phyloP scores from a whole-genome alignment of 345 rosid species.

The Melastoma malabathricum region DNA sequence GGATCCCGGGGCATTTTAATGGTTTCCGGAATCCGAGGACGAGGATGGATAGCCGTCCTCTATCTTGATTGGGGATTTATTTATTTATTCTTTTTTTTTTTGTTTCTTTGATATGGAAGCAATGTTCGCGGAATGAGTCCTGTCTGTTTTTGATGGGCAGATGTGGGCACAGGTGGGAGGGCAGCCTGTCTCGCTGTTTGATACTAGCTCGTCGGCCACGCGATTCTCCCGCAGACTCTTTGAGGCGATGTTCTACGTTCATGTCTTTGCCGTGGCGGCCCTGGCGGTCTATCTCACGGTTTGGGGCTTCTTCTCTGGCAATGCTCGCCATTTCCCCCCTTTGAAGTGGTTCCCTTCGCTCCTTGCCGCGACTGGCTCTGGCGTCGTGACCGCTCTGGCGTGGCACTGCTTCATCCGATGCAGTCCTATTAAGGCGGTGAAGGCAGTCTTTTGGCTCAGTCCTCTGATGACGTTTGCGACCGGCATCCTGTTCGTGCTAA shows the following conservation, averaged over 20 bases:
- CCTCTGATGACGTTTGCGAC: conserved; percentile 49
- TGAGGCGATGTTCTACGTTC: conserved; percentile 42
- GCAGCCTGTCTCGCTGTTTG: background rate
- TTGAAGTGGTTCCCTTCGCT: conserved; percentile 71
- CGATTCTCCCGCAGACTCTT: conserved; percentile 33
- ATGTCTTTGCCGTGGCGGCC: conserved; percentile 33
- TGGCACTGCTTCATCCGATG: conserved; percentile 39
- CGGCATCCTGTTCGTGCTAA: conserved; percentile 40
- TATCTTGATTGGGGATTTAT: too few relatives aligned
- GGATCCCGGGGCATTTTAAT: too few relatives aligned
- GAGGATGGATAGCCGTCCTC: too few relatives aligned
- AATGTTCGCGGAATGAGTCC: too few relatives aligned
- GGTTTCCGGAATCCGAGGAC: too few relatives aligned
- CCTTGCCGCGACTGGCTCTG: conserved; percentile 37
- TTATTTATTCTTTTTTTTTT: too few relatives aligned
- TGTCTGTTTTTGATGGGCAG: too few relatives aligned
- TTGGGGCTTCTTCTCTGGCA: conserved; percentile 39
- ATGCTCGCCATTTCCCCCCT: conserved; percentile 38
- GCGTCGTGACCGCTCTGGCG: conserved; percentile 33
- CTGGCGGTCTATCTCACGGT: conserved; percentile 42
- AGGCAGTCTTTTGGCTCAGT: conserved; percentile 51
- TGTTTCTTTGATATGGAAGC: too few relatives aligned
- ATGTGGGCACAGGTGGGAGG: too few relatives aligned
- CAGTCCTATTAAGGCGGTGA: conserved; percentile 39
- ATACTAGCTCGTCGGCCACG: conserved; percentile 22